Evolutionary conservation across 2,329 filamentous ascomycete species (phyloP), one percentile per base, ranked within the genome.

Genomic region (Penicillium sp.): DNA sequence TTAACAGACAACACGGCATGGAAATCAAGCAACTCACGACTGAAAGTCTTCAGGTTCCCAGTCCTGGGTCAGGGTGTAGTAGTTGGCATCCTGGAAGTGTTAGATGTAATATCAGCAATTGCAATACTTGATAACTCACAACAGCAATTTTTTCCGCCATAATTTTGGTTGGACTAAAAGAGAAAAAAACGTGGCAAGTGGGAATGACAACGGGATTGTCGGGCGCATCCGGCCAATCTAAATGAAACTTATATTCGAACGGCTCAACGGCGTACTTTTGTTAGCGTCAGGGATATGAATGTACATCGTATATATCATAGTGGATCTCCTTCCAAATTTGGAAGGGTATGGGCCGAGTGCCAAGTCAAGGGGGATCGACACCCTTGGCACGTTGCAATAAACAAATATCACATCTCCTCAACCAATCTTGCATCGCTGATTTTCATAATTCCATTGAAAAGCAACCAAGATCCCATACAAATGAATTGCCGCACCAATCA

Each of bases 41-140:
- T 47, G 39, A 38, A 54, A 56, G 39, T 54, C 54, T 15, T 50
- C 21, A 1, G 40, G 48, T 3, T 53, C 51, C 22, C 45, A 48
- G 3, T 29, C 44, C n/a, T 42, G 3, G 33, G 17, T 43, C 17
- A 49, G 33, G 24, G 34, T 31, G 34, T 52, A 54, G 37, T 52
- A 44, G 41, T 54, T 19, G 1, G 49, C n/a, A n/a, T 56, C 54
- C 54, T 56, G 3, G 3, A 5, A 17, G 5, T 31, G 13, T 42
- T 21, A 42, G 40, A 22, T 31, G 31, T 13, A 2, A 15, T 12
- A 13, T 6, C 1, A 39, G 13, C 29, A 28, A 17, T 7, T 21
- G 4, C 2, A 3, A 2, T 9, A 26, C 4, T 15, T 10, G 0
- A 17, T 29, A n/a, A 39, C 43, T 45, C 33, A 45, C 43, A 1